Conservation (phyloP, 2,329 filamentous ascomycete genomes). For the Verticillium nubilum region DNA sequence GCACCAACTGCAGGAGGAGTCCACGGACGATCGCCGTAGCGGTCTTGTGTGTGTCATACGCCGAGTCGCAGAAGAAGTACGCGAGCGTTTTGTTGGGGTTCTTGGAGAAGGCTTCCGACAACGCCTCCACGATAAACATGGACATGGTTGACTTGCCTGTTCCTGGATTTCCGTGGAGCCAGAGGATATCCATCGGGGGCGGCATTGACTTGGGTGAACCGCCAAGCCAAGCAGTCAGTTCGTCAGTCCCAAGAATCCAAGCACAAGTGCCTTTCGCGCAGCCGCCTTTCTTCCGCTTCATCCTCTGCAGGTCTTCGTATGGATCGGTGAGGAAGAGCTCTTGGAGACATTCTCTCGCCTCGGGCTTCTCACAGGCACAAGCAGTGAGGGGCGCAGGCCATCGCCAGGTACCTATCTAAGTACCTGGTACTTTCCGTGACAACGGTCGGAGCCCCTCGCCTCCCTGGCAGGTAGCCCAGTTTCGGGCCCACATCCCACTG, state of each 20-base stretch:
- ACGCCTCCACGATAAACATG: constrained; percentile 15
- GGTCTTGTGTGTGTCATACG: constrained; percentile 14
- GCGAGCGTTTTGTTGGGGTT: constrained; percentile 9
- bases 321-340: constrained; percentile 15
- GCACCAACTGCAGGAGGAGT: constrained; percentile 15
- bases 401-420: not conserved
- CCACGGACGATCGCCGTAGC: constrained; percentile 16
- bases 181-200: constrained; percentile 7
- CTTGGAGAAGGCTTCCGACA: constrained; percentile 9
- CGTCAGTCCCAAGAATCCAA: constrained; percentile 14
- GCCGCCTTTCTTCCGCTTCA: constrained; percentile 17
- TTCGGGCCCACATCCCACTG: not conserved
- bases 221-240: constrained; percentile 13
- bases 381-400: not conserved
- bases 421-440: constrained; percentile 7
- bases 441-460: not conserved
- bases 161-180: constrained; percentile 14
- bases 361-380: constrained; percentile 7
- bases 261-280: constrained; percentile 12
- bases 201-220: not conserved
- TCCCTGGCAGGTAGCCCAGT: not conserved
- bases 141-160: constrained; percentile 17
- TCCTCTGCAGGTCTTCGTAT: constrained; percentile 9
- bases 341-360: constrained; percentile 10
- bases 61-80: constrained; percentile 19